Evolutionary conservation across 768 basidiomycete species (phyloP).

Genomic region (Austroboletus eburneus): DNA sequence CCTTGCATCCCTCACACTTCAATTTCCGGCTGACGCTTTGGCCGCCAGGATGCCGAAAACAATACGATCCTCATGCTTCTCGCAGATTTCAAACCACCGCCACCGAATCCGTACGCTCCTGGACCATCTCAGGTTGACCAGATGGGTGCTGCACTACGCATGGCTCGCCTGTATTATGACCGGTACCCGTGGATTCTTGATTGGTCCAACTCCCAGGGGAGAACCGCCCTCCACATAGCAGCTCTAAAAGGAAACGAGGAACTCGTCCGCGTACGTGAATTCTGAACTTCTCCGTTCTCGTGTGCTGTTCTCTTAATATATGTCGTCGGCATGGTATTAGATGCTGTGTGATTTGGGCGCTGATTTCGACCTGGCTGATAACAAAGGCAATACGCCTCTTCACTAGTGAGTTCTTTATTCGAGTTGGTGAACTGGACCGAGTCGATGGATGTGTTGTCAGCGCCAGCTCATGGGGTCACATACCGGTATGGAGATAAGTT

Average conservation of each 20-base stretch:
- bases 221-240: conserved; percentile 86
- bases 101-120: conserved; percentile 42
- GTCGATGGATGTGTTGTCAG: conserved; percentile 35
- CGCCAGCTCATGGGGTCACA: conserved; percentile 85
- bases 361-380: conserved; percentile 85
- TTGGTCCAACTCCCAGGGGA: conserved; percentile 89
- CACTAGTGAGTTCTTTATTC: conserved; percentile 67
- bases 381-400: conserved; percentile 87
- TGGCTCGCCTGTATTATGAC: conserved; percentile 85
- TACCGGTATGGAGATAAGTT: conserved; percentile 50
- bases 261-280: conserved; percentile 67
- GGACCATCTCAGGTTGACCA: conserved; percentile 53
- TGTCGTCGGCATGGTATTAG: conserved; percentile 35
- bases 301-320: conserved; percentile 14
- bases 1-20: conserved; percentile 3
- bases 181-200: conserved; percentile 84
- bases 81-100: conserved; percentile 69
- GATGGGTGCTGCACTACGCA: conserved; percentile 71
- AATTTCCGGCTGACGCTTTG: conserved; percentile 15
- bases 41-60: conserved; percentile 76
- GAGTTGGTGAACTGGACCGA: conserved; percentile 1
- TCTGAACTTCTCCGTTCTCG: conserved; percentile 6
- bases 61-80: conserved; percentile 92
- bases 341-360: conserved; percentile 91
- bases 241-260: conserved; percentile 87